A percentile compares a stretch with the other conserved stretches of the same genome.
Evolutionary conservation across 768 basidiomycete species (phyloP).

Genomic region (Mycena latifolia): DNA sequence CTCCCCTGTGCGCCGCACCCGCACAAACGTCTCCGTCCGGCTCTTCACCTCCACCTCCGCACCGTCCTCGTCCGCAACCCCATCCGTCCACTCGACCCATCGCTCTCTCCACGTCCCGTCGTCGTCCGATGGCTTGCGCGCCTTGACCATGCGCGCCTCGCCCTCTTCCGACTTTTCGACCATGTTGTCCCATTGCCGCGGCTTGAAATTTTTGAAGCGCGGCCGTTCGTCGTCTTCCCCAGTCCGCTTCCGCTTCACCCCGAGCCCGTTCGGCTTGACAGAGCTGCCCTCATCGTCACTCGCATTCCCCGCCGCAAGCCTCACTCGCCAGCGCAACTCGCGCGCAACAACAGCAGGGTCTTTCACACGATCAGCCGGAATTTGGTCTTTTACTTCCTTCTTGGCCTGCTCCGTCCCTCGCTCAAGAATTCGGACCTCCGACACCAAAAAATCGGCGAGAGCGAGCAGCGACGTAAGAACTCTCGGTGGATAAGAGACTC

Average conservation of each 20-base stretch:
- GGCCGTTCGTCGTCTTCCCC: conserved; percentile 46
- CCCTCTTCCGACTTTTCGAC: conserved; percentile 56
- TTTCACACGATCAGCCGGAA: conserved; percentile 85
- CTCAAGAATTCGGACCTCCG: conserved; percentile 81
- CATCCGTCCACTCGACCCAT: conserved; percentile 54
- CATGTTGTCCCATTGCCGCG: conserved; percentile 73
- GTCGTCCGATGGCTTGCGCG: conserved; percentile 50
- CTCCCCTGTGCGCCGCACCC: conserved; percentile 65
- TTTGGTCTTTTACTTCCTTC: conserved; percentile 84
- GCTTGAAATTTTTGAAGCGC: conserved; percentile 76
- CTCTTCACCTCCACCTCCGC: conserved; percentile 56
- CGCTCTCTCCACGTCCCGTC: conserved; percentile 57
- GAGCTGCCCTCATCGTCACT: conserved; percentile 76
- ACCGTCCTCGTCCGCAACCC: conserved; percentile 47
- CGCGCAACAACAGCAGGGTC: conserved; percentile 85
- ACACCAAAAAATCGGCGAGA: conserved; percentile 84
- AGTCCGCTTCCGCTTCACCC: conserved; percentile 58
- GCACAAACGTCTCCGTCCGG: conserved; percentile 64
- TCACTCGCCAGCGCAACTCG: conserved; percentile 88
- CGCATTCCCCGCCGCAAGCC: conserved; percentile 66
- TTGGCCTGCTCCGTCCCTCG: conserved; percentile 76
- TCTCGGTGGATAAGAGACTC: conserved; percentile 55
- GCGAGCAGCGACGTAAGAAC: conserved; percentile 78
- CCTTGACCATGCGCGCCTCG: conserved; percentile 53
- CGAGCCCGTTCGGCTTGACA: conserved; percentile 46